Evolutionary conservation across 2,329 filamentous ascomycete species (phyloP).

Genomic region (Rhexocercosporidium sp.): DNA sequence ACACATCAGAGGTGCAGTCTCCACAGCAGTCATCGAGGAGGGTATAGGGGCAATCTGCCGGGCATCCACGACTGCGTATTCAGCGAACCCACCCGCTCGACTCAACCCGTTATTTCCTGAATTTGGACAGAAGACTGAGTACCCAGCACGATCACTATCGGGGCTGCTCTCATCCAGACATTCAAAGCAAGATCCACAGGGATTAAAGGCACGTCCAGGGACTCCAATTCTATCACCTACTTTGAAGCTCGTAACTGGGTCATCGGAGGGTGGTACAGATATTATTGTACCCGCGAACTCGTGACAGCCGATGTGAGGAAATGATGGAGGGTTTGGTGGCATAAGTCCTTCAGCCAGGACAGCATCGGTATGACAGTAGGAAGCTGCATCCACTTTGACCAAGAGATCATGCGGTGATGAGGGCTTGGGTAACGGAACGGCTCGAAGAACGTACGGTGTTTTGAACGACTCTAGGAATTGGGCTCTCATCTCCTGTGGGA

Average conservation of each 20-base stretch:
- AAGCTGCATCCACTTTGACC: conserved; percentile 52
- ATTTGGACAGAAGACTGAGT: conserved; percentile 47
- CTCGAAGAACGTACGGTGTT: conserved; percentile 46
- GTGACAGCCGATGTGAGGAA: conserved; percentile 52
- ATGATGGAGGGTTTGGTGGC: conserved; percentile 50
- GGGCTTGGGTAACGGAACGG: conserved; percentile 45
- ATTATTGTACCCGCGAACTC: conserved; percentile 53
- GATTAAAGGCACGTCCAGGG: conserved; percentile 48
- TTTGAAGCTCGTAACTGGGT: not conserved
- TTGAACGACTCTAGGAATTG: conserved; percentile 50
- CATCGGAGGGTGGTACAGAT: conserved; percentile 28
- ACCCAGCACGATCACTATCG: conserved; percentile 44
- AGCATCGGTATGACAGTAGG: conserved; percentile 41
- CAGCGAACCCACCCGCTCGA: conserved; percentile 46
- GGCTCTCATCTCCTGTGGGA: conserved; percentile 44
- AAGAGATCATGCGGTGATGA: conserved; percentile 46
- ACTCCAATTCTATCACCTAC: conserved; percentile 46
- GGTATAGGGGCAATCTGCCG: conserved; percentile 58
- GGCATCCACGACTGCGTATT: conserved; percentile 50
- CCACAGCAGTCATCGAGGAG: conserved; percentile 51
- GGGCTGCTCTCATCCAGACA: conserved; percentile 42
- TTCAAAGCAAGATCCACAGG: conserved; percentile 50
- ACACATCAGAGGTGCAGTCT: conserved; percentile 71
- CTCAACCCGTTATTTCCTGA: conserved; percentile 16
- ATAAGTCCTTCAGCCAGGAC: conserved; percentile 17